Evolutionary conservation across 805 yeast genomes (phyloP).

Genomic region (Yarrowia phangngaensis): DNA sequence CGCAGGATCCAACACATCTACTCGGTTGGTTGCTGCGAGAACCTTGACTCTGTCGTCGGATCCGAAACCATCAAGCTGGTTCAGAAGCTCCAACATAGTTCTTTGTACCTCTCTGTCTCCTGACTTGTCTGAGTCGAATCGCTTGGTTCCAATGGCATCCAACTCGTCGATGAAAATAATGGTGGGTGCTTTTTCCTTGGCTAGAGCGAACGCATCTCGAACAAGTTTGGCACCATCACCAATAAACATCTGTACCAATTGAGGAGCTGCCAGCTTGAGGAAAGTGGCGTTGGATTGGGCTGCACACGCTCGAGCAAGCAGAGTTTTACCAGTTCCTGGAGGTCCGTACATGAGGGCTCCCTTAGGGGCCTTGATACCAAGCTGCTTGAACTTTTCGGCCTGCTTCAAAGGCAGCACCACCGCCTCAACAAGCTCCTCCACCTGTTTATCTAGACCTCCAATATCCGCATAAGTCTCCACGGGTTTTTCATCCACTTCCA

Average conservation of each 20-base stretch:
- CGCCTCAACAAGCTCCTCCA: constrained; percentile 96
- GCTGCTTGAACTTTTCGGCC: constrained; percentile 87
- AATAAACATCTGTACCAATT: constrained; percentile 94
- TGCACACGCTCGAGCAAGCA: constrained; percentile 97
- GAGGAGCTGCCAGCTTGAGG: constrained; percentile 94
- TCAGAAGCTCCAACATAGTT: constrained; percentile 96
- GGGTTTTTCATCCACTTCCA: constrained; percentile 99
- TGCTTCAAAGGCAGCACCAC: constrained; percentile 98
- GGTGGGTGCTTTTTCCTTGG: constrained; percentile 97
- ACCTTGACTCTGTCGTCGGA: constrained; percentile 97
- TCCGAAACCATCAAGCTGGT: constrained; percentile 97
- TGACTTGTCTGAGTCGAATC: constrained; percentile 94
- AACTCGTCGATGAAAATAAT: constrained; percentile 96
- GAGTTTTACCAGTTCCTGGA: constrained; percentile 98
- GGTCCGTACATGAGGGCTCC: constrained; percentile 99
- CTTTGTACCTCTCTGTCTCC: constrained; percentile 99
- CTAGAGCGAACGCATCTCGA: constrained; percentile 94
- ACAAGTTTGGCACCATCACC: constrained; percentile 99
- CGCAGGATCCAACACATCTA: constrained; percentile 98
- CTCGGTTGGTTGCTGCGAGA: constrained; percentile 96
- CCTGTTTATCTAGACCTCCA: constrained; percentile 97
- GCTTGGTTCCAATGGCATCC: constrained; percentile 97
- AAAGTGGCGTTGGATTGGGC: constrained; percentile 98
- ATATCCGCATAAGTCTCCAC: constrained; percentile 95
- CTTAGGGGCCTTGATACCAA: constrained; percentile 97